Percentiles rank a stretch among this genome's conserved stretches.
Conservation (phyloP, 257 asterid species). For the Solanum medicagineum region DNA sequence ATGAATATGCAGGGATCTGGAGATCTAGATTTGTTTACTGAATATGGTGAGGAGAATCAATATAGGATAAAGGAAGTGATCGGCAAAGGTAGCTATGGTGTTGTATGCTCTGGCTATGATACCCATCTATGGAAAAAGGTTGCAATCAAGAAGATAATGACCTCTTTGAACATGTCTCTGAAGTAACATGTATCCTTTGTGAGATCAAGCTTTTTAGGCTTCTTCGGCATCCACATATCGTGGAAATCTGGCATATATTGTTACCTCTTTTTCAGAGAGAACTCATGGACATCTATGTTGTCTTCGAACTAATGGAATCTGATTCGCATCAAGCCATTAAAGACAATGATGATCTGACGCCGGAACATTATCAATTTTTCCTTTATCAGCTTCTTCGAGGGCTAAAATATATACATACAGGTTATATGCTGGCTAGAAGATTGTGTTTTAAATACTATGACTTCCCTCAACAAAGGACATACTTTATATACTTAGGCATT, state of each 20-base stretch:
- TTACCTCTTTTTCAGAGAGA: slow-evolving; percentile 90
- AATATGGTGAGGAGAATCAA: slow-evolving; percentile 93
- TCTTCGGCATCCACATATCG: slow-evolving; percentile 92
- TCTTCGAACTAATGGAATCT: slow-evolving; percentile 58
- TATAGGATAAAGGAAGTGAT: slow-evolving; percentile 88
- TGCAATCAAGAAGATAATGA: slow-evolving; percentile 91
- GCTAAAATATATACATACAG: slow-evolving; percentile 82
- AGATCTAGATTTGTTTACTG: slow-evolving; percentile 88
- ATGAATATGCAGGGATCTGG: slow-evolving; percentile 41
- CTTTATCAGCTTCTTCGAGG: slow-evolving; percentile 90
- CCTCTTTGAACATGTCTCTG: slow-evolving; percentile 87
- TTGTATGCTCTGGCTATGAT: slow-evolving; percentile 69
- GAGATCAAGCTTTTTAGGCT: slow-evolving; percentile 95
- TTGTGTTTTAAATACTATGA: neutral
- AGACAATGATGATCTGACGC: slow-evolving; percentile 83
- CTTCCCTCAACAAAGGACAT: neutral
- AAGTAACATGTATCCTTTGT: slow-evolving; percentile 89
- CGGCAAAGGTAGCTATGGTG: slow-evolving; percentile 97
- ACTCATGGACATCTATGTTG: slow-evolving; percentile 53
- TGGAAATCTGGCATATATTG: slow-evolving; percentile 86
- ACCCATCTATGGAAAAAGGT: slow-evolving; percentile 82
- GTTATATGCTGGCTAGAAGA: slow-evolving; percentile 13
- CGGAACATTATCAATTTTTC: slow-evolving; percentile 81
- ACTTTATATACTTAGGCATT: too few species aligned
- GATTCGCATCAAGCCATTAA: slow-evolving; percentile 94